Conservation (phyloP, 352 stramenopile genomes). For the Phytophthora syringae region DNA sequence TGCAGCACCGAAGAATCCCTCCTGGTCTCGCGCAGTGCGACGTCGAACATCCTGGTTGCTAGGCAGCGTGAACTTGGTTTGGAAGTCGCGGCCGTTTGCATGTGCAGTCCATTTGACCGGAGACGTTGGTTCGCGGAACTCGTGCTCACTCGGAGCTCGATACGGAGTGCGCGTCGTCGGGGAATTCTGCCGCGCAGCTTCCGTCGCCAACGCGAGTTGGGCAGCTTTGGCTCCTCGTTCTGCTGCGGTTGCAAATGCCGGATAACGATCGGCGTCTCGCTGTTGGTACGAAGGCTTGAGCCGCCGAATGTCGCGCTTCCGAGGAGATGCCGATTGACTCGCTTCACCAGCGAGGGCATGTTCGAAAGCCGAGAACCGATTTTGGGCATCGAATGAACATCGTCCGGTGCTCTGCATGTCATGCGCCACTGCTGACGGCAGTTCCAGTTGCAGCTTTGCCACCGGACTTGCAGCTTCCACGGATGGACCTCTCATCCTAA, state of each 20-base stretch:
- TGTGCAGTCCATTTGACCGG: slow-evolving; percentile 29
- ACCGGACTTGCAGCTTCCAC: slow-evolving; percentile 5
- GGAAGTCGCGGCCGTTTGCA: slow-evolving; percentile 54
- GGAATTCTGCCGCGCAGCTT: slow-evolving; percentile 51
- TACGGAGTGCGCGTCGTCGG: slow-evolving; percentile 56
- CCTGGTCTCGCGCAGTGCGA: slow-evolving; percentile 59
- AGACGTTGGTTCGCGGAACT: slow-evolving; percentile 47
- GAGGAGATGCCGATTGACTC: slow-evolving; percentile 11
- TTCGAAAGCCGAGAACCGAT: slow-evolving; percentile 42
- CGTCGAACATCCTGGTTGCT: slow-evolving; percentile 72
- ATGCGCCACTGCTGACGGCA: slow-evolving; percentile 17
- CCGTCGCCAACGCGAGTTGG: slow-evolving; percentile 33
- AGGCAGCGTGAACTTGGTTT: slow-evolving; percentile 67
- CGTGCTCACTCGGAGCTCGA: slow-evolving; percentile 47
- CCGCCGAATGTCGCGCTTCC: slow-evolving; percentile 29
- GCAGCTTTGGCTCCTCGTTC: slow-evolving; percentile 32
- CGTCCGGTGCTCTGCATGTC: slow-evolving; percentile 37
- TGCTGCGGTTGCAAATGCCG: slow-evolving; percentile 41
- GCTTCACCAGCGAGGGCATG: slow-evolving; percentile 24
- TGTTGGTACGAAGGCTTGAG: slow-evolving; percentile 30
- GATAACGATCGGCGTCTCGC: slow-evolving; percentile 26
- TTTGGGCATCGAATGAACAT: slow-evolving; percentile 51
- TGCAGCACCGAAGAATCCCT: slow-evolving; percentile 57
- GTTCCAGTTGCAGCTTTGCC: slow-evolving; percentile 23
- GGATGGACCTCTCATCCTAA: slow-evolving; percentile 11